Evolutionary conservation across 2,329 filamentous ascomycete species (phyloP), one percentile per base, ranked within the genome.

Genomic region (Fusarium penzigii): DNA sequence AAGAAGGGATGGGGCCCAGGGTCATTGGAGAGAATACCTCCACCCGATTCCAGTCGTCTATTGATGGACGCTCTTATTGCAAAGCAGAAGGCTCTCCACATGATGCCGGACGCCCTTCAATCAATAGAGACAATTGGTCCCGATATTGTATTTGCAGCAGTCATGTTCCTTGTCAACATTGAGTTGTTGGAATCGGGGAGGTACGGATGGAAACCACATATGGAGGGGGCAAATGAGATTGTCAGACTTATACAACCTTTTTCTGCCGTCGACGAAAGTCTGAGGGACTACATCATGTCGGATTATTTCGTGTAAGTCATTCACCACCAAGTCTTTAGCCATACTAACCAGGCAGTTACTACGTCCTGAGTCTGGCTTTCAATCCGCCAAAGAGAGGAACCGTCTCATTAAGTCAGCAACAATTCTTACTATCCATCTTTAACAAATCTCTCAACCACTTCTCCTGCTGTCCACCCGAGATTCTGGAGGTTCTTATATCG

Each of bases 141-240:
- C 13, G 73, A 76, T 41, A 67, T 75, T 3, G 65, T 78, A 10
- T 69, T 79, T 3, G 73, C 76, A 6, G 73, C 77, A 2, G 73
- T 76, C 5, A 65, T 79, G 8, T 79, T 79, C 63, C 75, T 79
- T 52, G 68, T 80, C 64, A 77, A 79, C 51, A 68, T 79, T 14
- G 75, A 80, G 58, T 68, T 79, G 29, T 75, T 79, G 39, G 76
- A 79, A 61, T 77, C 74, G 5, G 75, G 76, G 3, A 75, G 70
- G 60, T 70, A 75, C 44, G 70, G 71, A 5, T 79, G 76, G 76
- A 70, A 70, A 44, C 70, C 71, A 6, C 77, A 79, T 55, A 67
- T 79, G 7, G 70, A 78, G 43, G 77, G 74, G 2, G 76, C 75
- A 11, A 71, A 70, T 12, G 67, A 67, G 16, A 72, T 79, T 34